Percentiles rank a stretch among this genome's conserved stretches.
phyloP scores from a whole-genome alignment of 2,329 filamentous ascomycete species.

The Calonectria pseudoturangicola region DNA sequence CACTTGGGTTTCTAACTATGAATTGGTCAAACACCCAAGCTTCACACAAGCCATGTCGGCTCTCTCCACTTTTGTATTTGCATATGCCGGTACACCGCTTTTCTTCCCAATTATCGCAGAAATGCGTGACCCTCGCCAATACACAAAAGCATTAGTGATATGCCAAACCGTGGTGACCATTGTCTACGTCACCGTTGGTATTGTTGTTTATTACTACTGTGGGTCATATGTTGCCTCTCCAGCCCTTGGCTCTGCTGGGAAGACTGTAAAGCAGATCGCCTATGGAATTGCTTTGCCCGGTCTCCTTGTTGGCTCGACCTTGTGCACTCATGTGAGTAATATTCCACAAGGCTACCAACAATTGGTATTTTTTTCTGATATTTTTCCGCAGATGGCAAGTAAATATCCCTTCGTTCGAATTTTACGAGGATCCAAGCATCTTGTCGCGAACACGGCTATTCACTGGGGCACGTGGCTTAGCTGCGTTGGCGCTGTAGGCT shows the following conservation, averaged over 20 bases:
- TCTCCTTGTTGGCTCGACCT: not conserved
- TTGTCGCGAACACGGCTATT: not conserved
- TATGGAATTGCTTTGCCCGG: not conserved
- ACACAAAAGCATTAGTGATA: not conserved
- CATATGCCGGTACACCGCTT: no score
- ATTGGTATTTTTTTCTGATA: not conserved
- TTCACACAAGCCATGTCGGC: no score
- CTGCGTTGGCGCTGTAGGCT: not conserved
- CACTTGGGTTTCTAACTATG: no score
- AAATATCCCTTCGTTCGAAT: not conserved
- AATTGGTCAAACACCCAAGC: no score
- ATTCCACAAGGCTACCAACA: not conserved
- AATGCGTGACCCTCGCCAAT: not conserved
- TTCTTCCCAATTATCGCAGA: not conserved
- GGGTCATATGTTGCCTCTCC: constrained; percentile 1
- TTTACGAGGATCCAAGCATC: not conserved
- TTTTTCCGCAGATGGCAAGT: not conserved
- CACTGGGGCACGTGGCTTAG: not conserved
- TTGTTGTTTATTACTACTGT: not conserved
- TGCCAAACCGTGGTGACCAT: not conserved
- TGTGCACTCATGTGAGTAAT: not conserved
- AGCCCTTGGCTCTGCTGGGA: not conserved
- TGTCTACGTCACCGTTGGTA: not conserved
- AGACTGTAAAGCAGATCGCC: not conserved
- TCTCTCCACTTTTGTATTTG: no score